A percentile compares a stretch with the other conserved stretches of the same genome.
These are phyloP conservation scores for Microthlaspi erraticum DNA, from an alignment of 345 rosid species.

Conservation along the genomic window DNA sequence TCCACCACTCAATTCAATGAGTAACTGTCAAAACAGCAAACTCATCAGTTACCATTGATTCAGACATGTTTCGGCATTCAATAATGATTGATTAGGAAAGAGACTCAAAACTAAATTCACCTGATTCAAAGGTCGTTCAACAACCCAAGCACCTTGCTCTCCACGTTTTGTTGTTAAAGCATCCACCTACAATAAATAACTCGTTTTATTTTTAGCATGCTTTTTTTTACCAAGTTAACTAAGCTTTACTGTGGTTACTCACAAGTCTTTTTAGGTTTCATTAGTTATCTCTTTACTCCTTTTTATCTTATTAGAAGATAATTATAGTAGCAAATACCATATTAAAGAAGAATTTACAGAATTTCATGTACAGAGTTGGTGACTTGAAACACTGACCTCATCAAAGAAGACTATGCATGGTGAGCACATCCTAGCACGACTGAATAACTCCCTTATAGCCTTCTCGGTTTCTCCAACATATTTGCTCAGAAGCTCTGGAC, in stretches of 20 bases:
- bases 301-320: too few relatives aligned
- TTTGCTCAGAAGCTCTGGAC: constrained; percentile 78
- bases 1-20: constrained; percentile 53
- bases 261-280: too few relatives aligned
- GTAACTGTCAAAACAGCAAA: constrained; percentile 17
- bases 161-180: constrained; percentile 72
- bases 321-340: too few relatives aligned
- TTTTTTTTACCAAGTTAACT: too few relatives aligned
- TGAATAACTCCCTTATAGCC: constrained; percentile 63
- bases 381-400: constrained; percentile 50
- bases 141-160: constrained; percentile 63
- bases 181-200: constrained; percentile 39
- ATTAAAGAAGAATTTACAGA: too few relatives aligned
- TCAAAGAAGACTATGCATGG: constrained; percentile 77
- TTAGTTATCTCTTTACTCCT: too few relatives aligned
- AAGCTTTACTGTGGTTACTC: too few relatives aligned
- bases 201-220: too few relatives aligned
- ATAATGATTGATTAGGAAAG: neutral
- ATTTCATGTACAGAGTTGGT: neutral
- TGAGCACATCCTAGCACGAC: constrained; percentile 67
- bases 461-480: constrained; percentile 90
- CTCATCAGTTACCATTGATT: neutral
- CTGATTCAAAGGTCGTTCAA: constrained; percentile 12
- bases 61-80: neutral
- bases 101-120: neutral